Percentiles rank a stretch among this genome's conserved stretches.
These are phyloP conservation scores for Arachis monticola DNA, from an alignment of 331 rosid genomes.

Conservation along the genomic window DNA sequence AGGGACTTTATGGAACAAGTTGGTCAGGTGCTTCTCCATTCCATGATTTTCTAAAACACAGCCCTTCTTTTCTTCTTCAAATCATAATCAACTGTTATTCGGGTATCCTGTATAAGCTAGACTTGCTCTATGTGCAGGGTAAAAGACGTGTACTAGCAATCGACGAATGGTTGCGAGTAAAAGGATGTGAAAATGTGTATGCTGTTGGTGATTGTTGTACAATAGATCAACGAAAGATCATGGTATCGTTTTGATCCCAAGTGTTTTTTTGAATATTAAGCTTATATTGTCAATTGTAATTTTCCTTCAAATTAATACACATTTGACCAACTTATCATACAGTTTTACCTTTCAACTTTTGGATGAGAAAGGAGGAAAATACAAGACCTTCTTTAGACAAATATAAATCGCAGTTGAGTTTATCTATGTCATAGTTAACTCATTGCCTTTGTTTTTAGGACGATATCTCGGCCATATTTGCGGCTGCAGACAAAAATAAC, in stretches of 20 bases:
- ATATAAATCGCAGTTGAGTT: conserved; percentile 15
- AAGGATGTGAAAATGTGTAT: conserved; percentile 69
- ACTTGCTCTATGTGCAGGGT: conserved; percentile 56
- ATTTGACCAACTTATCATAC: conserved; percentile 18
- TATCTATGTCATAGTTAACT: conserved; percentile 17
- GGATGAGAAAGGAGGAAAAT: conserved; percentile 9
- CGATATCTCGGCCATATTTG: conserved; percentile 69
- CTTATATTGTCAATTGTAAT: conserved; percentile 9
- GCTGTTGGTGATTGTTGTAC: conserved; percentile 96
- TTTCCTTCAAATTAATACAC: conserved; percentile 12
- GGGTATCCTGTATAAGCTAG: conserved; percentile 25
- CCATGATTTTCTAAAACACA: conserved; percentile 31
- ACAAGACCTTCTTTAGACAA: conserved; percentile 14
- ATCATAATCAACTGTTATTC: not conserved
- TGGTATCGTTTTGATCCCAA: conserved; percentile 60
- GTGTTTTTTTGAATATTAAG: conserved; percentile 16
- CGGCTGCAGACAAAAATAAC: conserved; percentile 80
- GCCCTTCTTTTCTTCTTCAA: conserved; percentile 7
- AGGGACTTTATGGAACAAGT: conserved; percentile 86
- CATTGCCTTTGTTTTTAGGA: conserved; percentile 55
- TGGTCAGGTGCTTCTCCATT: conserved; percentile 75
- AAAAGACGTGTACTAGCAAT: conserved; percentile 74
- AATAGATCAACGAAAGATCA: conserved; percentile 83
- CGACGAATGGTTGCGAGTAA: conserved; percentile 90
- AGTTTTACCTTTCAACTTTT: conserved; percentile 15